Conservation (phyloP, 306 rosid species). For the Acacia acuminata region DNA sequence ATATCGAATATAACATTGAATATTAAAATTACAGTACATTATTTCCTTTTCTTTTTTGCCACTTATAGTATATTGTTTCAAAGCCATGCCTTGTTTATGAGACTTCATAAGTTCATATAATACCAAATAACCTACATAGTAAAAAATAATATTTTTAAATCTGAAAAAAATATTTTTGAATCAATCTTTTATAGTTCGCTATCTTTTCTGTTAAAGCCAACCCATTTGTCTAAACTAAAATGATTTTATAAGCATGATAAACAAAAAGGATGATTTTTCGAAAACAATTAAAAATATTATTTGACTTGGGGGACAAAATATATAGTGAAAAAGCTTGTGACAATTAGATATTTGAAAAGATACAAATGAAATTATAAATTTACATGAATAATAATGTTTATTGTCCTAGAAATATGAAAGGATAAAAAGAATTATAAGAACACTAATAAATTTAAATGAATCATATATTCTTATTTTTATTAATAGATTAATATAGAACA, state of each 20-base stretch:
- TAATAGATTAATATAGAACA: not conserved
- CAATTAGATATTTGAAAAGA: not conserved
- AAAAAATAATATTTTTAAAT: no score
- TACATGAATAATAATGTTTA: not conserved
- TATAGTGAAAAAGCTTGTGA: not conserved
- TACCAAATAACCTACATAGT: no score
- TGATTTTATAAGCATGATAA: not conserved
- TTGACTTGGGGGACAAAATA: not conserved
- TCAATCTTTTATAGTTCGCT: no score
- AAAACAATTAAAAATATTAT: no score
- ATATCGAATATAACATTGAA: not conserved
- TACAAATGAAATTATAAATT: no score
- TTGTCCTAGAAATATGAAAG: not conserved
- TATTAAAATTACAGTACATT: no score
- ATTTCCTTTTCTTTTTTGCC: no score
- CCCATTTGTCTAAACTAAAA: no score
- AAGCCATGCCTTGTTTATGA: not conserved
- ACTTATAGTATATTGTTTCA: no score
- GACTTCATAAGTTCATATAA: not conserved
- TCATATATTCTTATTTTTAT: no score
- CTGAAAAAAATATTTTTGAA: no score
- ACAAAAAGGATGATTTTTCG: not conserved
- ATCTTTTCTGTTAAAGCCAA: no score
- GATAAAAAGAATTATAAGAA: not conserved
- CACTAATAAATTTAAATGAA: not conserved